These are phyloP conservation scores for Handroanthus guayacan DNA, from an alignment of 257 asterid species.

Conservation along the genomic window DNA sequence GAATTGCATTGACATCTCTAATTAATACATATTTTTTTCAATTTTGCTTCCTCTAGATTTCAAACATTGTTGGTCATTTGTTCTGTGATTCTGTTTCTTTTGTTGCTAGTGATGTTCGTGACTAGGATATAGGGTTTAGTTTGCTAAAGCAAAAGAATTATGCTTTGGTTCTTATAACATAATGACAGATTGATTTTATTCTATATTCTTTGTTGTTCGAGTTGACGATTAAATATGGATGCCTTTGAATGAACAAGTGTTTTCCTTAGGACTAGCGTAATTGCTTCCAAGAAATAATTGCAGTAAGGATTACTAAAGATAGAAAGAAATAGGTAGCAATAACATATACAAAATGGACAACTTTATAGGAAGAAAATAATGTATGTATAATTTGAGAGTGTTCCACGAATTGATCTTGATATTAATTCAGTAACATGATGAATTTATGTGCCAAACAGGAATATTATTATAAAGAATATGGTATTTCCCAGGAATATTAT, in stretches of 20 bases:
- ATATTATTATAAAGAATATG: not conserved
- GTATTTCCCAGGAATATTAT: not conserved
- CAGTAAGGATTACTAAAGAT: not conserved
- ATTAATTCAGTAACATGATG: not conserved
- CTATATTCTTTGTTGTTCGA: constrained; percentile 20
- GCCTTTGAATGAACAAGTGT: too few species aligned
- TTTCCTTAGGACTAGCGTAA: not conserved
- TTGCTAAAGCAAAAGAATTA: constrained; percentile 35
- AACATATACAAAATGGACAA: not conserved
- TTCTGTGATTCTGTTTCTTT: constrained; percentile 33
- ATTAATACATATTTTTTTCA: constrained; percentile 10
- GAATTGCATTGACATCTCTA: not conserved
- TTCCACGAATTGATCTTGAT: not conserved
- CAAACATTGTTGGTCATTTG: constrained; percentile 36
- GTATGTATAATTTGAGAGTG: not conserved
- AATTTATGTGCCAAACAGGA: not conserved
- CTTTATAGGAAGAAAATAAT: not conserved
- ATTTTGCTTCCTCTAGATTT: constrained; percentile 27
- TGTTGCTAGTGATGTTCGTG: constrained; percentile 42
- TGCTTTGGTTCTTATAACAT: constrained; percentile 28
- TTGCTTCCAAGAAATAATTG: not conserved
- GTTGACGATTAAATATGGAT: too few species aligned
- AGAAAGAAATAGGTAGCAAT: not conserved
- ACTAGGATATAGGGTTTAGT: constrained; percentile 28
- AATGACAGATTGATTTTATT: not conserved